Evolutionary conservation across 2,329 filamentous ascomycete genomes (phyloP).

Genomic region (Triangularia verruculosa): DNA sequence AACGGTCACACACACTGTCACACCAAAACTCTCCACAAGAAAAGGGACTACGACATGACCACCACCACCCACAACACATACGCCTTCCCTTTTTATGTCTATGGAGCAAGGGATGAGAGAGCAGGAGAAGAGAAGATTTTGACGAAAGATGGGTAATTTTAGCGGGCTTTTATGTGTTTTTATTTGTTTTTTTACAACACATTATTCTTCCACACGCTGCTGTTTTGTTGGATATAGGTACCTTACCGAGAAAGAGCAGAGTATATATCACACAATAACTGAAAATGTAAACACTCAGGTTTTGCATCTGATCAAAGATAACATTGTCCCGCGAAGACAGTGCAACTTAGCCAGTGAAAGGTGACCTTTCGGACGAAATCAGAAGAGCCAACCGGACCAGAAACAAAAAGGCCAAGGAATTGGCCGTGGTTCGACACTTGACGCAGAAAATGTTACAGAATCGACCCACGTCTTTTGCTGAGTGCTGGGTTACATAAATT

Average conservation of each 20-base stretch:
- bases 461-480: not conserved
- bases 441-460: not conserved
- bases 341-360: no score
- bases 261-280: not conserved
- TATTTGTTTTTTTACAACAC: not conserved
- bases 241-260: not conserved
- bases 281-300: no score
- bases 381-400: not conserved
- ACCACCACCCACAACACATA: not conserved
- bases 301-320: no score
- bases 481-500: not conserved
- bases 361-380: no score
- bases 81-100: not conserved
- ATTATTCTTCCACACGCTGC: not conserved
- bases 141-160: not conserved
- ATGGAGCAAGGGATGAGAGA: not conserved
- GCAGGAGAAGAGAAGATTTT: not conserved
- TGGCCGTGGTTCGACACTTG: not conserved
- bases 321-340: not conserved
- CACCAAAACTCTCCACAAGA: not conserved
- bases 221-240: conserved; percentile 2
- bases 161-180: not conserved
- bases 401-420: not conserved
- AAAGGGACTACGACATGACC: not conserved
- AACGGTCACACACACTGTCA: not conserved